Base-by-base conservation (phyloP, 2,329 filamentous ascomycete genomes). In the Talaromyces sp. region DNA sequence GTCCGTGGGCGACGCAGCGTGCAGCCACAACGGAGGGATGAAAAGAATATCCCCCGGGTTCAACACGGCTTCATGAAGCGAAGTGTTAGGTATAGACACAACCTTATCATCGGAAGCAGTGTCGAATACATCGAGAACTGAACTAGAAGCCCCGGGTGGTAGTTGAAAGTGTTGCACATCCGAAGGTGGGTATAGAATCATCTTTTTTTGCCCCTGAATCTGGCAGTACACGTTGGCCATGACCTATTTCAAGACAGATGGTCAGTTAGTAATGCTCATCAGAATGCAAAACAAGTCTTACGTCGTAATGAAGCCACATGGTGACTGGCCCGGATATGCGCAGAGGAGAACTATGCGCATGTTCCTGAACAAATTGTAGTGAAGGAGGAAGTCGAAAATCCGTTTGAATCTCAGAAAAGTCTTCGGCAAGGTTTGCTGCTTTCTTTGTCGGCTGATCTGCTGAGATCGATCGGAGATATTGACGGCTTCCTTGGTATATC, bases 241-340 rank as follows among this genome's bases (percentile, higher is more conserved):
- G 17, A 95, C 90, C 84, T 89, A 60, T 55, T 38, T 64, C 52
- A 55, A 11, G 31, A 32, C 26, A 43, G 60, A 56, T 41, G 53
- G 46, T 57, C 24, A 29, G 11, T 19, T 52, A 52, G 43, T 27
- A 35, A 32, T 29, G 29, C 27, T 8, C 31, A n/a, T 11, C 9
- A 10, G 55, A 32, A 32, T 21, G 49, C 31, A 17, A 52, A 52
- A 4, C 7, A 14, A 55, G 17, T 66, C 71, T 69, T 63, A 89
- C 87, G 75, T 96, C 90, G 77, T 95, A 96, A 74, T 96, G 91
- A 32, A 96, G 80, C 92, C 93, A 96, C 84, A 96, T 90, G 46
- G 87, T 89, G 11, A 93, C 89, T 1, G 85, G 85, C 0, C 90
- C 90, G 4, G 89, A 93, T 62, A 96, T 86, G 21, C 91, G 84